Conservation (phyloP, 1,139 yeast genomes). For the Geotrichum cucujoidarum region DNA sequence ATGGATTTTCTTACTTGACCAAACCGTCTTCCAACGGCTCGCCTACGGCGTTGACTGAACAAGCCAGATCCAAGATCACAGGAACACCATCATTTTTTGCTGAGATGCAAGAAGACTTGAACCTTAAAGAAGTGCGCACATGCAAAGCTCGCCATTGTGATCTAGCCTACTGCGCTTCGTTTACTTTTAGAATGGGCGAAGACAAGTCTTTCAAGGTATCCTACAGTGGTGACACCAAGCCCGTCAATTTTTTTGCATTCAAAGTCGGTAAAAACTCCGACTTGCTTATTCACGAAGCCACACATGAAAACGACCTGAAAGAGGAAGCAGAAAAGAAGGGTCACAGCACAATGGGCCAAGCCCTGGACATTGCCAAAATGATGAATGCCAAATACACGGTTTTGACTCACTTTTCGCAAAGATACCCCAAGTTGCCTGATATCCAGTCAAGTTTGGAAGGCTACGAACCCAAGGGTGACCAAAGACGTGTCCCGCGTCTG, state of each 20-base stretch:
- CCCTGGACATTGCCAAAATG: slow-evolving; percentile 58
- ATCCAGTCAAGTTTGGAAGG: slow-evolving; percentile 33
- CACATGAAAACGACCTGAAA: slow-evolving; percentile 74
- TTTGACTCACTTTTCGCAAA: slow-evolving; percentile 86
- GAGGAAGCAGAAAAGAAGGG: slow-evolving; percentile 77
- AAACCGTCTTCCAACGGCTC: not conserved
- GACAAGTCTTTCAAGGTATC: slow-evolving; percentile 56
- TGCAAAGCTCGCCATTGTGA: slow-evolving; percentile 82
- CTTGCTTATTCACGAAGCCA: slow-evolving; percentile 85
- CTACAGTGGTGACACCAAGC: slow-evolving; percentile 94
- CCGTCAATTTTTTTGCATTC: slow-evolving; percentile 55
- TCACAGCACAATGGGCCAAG: slow-evolving; percentile 91
- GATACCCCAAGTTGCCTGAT: slow-evolving; percentile 69
- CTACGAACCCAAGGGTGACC: slow-evolving; percentile 21
- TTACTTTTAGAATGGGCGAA: slow-evolving; percentile 41
- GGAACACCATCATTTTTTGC: slow-evolving; percentile 4
- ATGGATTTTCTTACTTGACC: slow-evolving; percentile 27
- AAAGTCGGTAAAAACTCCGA: slow-evolving; percentile 66
- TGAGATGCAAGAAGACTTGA: slow-evolving; percentile 8
- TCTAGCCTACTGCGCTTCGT: slow-evolving; percentile 70
- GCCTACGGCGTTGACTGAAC: not conserved
- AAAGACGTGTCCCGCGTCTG: slow-evolving; percentile 12
- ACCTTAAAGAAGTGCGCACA: slow-evolving; percentile 42
- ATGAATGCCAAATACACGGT: slow-evolving; percentile 73
- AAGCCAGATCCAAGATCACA: slow-evolving; percentile 1